Percentiles rank a stretch among this genome's conserved stretches.
These are phyloP conservation scores for Rachicladosporium sp. DNA, from an alignment of 2,329 filamentous ascomycete genomes.

Conservation along the genomic window DNA sequence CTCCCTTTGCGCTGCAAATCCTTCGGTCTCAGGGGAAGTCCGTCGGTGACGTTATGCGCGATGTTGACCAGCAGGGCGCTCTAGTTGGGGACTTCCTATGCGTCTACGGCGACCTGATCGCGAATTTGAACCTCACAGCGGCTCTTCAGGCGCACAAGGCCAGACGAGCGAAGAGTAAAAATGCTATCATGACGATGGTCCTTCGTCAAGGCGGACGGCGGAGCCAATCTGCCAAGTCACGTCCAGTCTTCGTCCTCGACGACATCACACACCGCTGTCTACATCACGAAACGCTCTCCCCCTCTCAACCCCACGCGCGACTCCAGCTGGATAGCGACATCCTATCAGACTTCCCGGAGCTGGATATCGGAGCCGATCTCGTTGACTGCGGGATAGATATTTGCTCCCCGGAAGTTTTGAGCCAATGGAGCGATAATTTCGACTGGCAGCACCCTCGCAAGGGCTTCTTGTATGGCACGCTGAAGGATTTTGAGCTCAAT, in stretches of 20 bases:
- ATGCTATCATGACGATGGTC: conserved; percentile 96
- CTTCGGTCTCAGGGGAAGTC: conserved; percentile 73
- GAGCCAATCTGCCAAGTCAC: conserved; percentile 62
- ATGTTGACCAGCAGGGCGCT: conserved; percentile 73
- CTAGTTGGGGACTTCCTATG: conserved; percentile 85
- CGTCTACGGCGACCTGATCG: conserved; percentile 84
- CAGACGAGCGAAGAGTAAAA: conserved; percentile 71
- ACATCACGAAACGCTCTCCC: conserved; percentile 85
- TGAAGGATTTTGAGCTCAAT: conserved; percentile 95
- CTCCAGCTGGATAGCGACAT: conserved; percentile 66
- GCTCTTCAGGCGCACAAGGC: conserved; percentile 69
- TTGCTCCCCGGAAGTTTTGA: conserved; percentile 88
- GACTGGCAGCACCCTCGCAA: conserved; percentile 84
- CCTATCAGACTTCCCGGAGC: conserved; percentile 59
- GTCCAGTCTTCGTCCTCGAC: conserved; percentile 78
- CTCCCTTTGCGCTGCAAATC: conserved; percentile 74
- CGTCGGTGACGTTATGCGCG: conserved; percentile 86
- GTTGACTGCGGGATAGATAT: conserved; percentile 95
- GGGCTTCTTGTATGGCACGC: conserved; percentile 79
- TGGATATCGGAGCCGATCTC: conserved; percentile 75
- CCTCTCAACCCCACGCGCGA: conserved; percentile 47
- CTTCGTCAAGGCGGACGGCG: conserved; percentile 72
- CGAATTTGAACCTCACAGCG: conserved; percentile 73
- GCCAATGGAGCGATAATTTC: conserved; percentile 93
- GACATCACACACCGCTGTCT: conserved; percentile 67